Evolutionary conservation across 108 stramenopile species (phyloP).

Genomic region (Ochromonas danica): DNA sequence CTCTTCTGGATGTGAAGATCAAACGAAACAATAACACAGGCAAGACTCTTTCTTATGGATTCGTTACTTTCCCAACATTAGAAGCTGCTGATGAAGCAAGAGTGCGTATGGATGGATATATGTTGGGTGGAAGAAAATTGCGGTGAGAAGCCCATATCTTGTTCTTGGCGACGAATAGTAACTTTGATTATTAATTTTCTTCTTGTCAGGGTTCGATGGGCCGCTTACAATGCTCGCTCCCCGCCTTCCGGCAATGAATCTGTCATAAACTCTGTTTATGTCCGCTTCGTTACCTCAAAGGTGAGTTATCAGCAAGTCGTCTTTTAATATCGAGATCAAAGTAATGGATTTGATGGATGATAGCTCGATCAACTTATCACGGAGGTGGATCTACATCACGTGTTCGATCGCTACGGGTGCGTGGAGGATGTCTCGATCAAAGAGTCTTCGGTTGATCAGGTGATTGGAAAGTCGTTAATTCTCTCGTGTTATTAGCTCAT

Average conservation of each 20-base stretch:
- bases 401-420: neutral
- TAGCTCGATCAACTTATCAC: too few species aligned
- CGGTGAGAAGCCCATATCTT: too few species aligned
- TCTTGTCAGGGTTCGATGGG: neutral
- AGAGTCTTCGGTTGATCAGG: slow-evolving; percentile 12
- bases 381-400: neutral
- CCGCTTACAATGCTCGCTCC: slow-evolving; percentile 6
- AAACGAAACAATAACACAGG: neutral
- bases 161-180: too few species aligned
- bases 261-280: slow-evolving; percentile 26
- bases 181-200: neutral
- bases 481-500: too few species aligned
- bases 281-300: slow-evolving; percentile 11
- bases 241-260: neutral
- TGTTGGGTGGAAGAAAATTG: neutral
- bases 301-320: neutral
- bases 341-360: too few species aligned
- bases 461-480: too few species aligned
- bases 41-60: neutral
- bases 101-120: neutral
- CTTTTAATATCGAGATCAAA: too few species aligned
- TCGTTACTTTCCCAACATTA: neutral
- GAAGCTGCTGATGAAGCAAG: neutral
- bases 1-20: neutral
- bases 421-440: slow-evolving; percentile 23